Evolutionary conservation across 1,284 basidiomycete genomes (phyloP).

Genomic region (Exobasidium rhododendri): DNA sequence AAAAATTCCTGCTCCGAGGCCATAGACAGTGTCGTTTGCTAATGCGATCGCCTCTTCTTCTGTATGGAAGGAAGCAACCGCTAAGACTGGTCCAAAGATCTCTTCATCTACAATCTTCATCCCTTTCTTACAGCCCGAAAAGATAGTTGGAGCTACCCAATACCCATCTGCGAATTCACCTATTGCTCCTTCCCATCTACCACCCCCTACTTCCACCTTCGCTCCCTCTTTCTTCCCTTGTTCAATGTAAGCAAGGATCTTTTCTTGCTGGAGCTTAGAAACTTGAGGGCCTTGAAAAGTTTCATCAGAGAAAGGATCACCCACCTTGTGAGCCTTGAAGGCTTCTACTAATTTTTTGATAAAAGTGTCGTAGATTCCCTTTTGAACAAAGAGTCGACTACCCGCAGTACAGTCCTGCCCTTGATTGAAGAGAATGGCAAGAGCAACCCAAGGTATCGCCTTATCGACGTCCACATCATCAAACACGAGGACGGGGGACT

Average conservation of each 20-base stretch:
- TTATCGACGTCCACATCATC: conserved; percentile 64
- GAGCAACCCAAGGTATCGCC: conserved; percentile 30
- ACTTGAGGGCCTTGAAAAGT: conserved; percentile 27
- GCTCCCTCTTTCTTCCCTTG: conserved; percentile 27
- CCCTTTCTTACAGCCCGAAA: conserved; percentile 26
- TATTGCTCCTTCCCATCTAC: conserved; percentile 18
- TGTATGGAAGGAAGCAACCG: conserved; percentile 35
- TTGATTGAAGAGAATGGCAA: conserved; percentile 26
- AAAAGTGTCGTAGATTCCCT: conserved; percentile 27
- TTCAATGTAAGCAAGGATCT: conserved; percentile 24
- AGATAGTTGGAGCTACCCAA: conserved; percentile 44
- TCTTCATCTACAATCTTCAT: conserved; percentile 41
- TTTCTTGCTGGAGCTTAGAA: conserved; percentile 26
- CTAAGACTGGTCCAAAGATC: conserved; percentile 43
- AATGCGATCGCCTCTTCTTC: conserved; percentile 31
- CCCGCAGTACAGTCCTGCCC: conserved; percentile 36
- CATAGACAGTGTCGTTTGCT: conserved; percentile 33
- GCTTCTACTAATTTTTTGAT: conserved; percentile 17
- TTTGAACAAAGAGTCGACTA: conserved; percentile 29
- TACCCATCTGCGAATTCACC: conserved; percentile 17
- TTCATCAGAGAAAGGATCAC: conserved; percentile 26
- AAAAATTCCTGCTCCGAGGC: conserved; percentile 36
- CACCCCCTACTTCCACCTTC: conserved; percentile 19
- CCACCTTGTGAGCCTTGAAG: conserved; percentile 24
- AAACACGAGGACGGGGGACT: conserved; percentile 75